Percentiles rank a stretch among this genome's conserved stretches.
Evolutionary conservation across 75 land plant genomes (phyloP).

Genomic region (Adiantum capillusveneris): DNA sequence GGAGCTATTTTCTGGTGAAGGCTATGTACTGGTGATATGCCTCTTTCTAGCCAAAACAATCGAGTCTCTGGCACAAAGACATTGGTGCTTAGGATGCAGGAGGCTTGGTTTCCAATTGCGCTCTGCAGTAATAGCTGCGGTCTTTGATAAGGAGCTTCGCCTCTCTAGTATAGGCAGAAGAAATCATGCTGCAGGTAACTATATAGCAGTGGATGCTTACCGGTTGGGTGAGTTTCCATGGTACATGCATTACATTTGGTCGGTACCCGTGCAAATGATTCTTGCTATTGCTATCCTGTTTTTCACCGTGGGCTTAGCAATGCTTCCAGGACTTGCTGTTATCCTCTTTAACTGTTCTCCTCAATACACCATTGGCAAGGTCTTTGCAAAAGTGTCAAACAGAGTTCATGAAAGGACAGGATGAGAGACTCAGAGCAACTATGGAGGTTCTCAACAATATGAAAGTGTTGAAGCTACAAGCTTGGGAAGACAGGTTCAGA

Average conservation of each 20-base stretch:
- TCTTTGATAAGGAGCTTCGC: conserved; percentile 58
- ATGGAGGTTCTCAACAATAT: conserved; percentile 63
- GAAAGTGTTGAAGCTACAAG: conserved; percentile 74
- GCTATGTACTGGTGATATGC: conserved; percentile 24
- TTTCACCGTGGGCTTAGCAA: conserved; percentile 42
- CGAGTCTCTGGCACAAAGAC: conserved; percentile 55
- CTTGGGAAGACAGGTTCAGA: conserved; percentile 80
- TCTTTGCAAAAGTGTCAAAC: conserved; percentile 27
- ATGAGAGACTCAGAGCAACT: conserved; percentile 49
- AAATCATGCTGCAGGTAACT: conserved; percentile 65
- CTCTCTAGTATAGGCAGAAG: conserved; percentile 48
- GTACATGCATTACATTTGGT: conserved; percentile 69
- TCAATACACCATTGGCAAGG: conserved; percentile 51
- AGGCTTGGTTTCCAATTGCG: conserved; percentile 63
- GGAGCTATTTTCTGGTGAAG: conserved; percentile 12
- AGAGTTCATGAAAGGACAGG: conserved; percentile 47
- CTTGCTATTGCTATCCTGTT: conserved; percentile 51
- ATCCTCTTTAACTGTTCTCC: conserved; percentile 37
- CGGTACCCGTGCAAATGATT: conserved; percentile 39
- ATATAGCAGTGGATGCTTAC: conserved; percentile 72
- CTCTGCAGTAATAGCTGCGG: conserved; percentile 55
- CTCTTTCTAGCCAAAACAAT: conserved; percentile 40
- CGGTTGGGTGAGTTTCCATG: conserved; percentile 58
- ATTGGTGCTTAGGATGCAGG: conserved; percentile 47
- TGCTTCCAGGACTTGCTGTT: conserved; percentile 51